Evolutionary conservation across 345 rosid genomes (phyloP), one percentile per base, ranked within the genome.

Genomic region (Eucalyptus marginata): DNA sequence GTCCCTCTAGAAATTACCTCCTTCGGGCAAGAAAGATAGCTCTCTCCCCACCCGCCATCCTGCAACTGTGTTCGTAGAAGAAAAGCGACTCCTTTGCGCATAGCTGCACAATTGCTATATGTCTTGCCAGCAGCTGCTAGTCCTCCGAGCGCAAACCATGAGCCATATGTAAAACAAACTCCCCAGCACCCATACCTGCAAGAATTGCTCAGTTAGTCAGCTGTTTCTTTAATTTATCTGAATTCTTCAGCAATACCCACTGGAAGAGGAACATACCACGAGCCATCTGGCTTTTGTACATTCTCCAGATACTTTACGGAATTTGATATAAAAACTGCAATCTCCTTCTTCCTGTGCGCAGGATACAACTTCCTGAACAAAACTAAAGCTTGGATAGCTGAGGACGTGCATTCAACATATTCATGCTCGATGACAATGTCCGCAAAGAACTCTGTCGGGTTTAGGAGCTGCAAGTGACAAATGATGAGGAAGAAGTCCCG

Each of bases 1-100:
- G 56, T 52, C 33, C 58, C 59, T 15, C 80, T 6, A 62, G 36
- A 6, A 50, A 14, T 47, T 89, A 93, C 95, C 93, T 93, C 91
- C 16, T 90, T 76, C 17, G 95, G 94, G 83, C 95, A 93, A 10
- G 96, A 93, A 13, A 87, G 90, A 87, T 89, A 93, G 87, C 94
- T 94, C 91, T 95, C 96, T 44, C 96, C 96, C 96, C 96, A 95
- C 8, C 96, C 95, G 5, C 96, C 96, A 40, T 92, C 86, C 0
- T 88, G 85, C 80, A 59, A 51, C 62, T 95, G 95, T 33, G 88
- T 88, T 47, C 58, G 71, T 17, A 93, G 93, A 11, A 95, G 94
- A 89, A 95, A 95, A 24, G 91, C 89, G 13, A 92, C 93, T 5
- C 90, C 95, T 88, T 76, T 91, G 14, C 92, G 92, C 79, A 95